Percentiles rank a stretch among this genome's conserved stretches.
These are phyloP conservation scores for Lipomyces yamadae DNA, from an alignment of 805 yeast species.

Conservation along the genomic window DNA sequence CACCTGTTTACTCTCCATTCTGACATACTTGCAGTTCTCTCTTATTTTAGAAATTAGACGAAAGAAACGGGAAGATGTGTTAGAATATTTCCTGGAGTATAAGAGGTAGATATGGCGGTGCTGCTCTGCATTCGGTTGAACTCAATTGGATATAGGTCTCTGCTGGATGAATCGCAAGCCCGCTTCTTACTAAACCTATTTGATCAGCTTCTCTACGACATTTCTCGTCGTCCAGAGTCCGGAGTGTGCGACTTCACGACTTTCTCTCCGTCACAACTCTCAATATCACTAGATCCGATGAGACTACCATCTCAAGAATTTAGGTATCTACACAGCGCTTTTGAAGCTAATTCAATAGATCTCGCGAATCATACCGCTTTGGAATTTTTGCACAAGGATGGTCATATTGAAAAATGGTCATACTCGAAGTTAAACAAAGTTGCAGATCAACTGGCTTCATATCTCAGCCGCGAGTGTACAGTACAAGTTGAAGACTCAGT, in stretches of 20 bases:
- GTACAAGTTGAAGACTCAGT: slow-evolving; percentile 26
- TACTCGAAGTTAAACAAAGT: slow-evolving; percentile 19
- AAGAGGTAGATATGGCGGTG: slow-evolving; percentile 7
- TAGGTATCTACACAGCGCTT: slow-evolving; percentile 23
- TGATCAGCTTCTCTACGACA: slow-evolving; percentile 11
- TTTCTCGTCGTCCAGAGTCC: not conserved
- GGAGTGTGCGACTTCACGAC: not conserved
- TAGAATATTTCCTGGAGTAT: slow-evolving; percentile 13
- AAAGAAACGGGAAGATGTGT: not conserved
- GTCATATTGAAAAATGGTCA: not conserved
- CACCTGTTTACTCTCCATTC: not conserved
- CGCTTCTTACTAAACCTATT: not conserved
- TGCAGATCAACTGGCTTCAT: slow-evolving; percentile 23
- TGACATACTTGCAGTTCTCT: slow-evolving; percentile 14
- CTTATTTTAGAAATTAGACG: slow-evolving; percentile 24
- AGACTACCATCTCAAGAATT: not conserved
- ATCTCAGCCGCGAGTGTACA: not conserved
- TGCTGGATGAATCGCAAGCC: slow-evolving; percentile 17
- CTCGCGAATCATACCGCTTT: slow-evolving; percentile 26
- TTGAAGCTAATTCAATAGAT: slow-evolving; percentile 15
- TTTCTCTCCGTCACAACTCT: not conserved
- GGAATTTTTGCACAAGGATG: slow-evolving; percentile 21
- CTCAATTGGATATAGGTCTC: not conserved
- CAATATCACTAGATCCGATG: slow-evolving; percentile 3
- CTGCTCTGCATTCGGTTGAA: not conserved